phyloP scores from a whole-genome alignment of 2,329 filamentous ascomycete species.

The Chrysoporthe puriensis region DNA sequence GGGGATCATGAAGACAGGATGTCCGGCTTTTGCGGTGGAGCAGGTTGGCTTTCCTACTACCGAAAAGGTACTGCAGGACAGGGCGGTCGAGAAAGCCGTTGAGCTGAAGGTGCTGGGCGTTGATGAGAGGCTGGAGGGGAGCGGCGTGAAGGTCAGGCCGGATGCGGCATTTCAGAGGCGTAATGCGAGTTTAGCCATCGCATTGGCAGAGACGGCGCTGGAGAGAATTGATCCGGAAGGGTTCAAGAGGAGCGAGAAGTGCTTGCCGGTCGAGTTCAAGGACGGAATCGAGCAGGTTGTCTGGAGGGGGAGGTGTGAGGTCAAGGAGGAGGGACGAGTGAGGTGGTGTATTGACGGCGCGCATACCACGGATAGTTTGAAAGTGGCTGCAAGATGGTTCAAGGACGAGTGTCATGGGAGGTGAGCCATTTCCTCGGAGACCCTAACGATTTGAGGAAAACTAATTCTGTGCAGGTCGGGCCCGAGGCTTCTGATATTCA shows the following conservation, averaged over 20 bases:
- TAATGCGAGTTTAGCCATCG: slow-evolving; percentile 55
- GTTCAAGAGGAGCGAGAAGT: slow-evolving; percentile 33
- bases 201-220: slow-evolving; percentile 55
- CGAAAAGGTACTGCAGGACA: slow-evolving; percentile 57
- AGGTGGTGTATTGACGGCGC: slow-evolving; percentile 92
- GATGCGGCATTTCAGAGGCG: slow-evolving; percentile 61
- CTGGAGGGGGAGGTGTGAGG: slow-evolving; percentile 79
- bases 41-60: slow-evolving; percentile 48
- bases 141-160: slow-evolving; percentile 45
- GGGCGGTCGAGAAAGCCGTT: slow-evolving; percentile 58
- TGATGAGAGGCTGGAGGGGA: slow-evolving; percentile 48
- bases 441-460: not conserved
- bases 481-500: slow-evolving; percentile 75
- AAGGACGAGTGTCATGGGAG: slow-evolving; percentile 46
- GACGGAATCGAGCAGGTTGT: slow-evolving; percentile 75
- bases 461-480: slow-evolving; percentile 37
- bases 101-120: slow-evolving; percentile 49
- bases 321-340: slow-evolving; percentile 58
- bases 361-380: slow-evolving; percentile 88
- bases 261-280: slow-evolving; percentile 66
- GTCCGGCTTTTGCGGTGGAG: slow-evolving; percentile 60
- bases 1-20: slow-evolving; percentile 67
- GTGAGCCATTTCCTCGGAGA: not conserved
- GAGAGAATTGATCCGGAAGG: slow-evolving; percentile 44
- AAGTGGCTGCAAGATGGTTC: slow-evolving; percentile 83